A percentile compares a stretch with the other conserved stretches of the same genome.
Conservation (phyloP, 768 basidiomycete genomes). For the Tylopilus balloui region DNA sequence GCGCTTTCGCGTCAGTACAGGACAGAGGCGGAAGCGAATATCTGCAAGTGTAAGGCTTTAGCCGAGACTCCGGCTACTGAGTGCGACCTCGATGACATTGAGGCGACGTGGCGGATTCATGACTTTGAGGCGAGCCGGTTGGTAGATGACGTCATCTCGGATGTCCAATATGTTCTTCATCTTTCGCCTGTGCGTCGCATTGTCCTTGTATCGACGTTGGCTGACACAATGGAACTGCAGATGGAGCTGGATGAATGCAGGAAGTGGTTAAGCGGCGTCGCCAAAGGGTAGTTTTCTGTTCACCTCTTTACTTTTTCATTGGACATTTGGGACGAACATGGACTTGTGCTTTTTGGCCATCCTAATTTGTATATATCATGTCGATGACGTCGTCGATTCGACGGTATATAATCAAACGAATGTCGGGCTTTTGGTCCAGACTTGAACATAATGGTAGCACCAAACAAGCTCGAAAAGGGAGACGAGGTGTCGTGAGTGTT, state of each 20-base stretch:
- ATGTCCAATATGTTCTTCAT: slow-evolving; percentile 25
- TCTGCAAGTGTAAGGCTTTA: slow-evolving; percentile 5
- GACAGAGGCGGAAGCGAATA: slow-evolving; percentile 19
- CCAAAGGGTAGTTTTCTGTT: slow-evolving; percentile 1
- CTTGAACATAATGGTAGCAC: slow-evolving; percentile 2
- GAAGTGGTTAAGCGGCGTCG: slow-evolving; percentile 18
- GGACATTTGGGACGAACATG: neutral
- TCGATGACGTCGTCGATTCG: slow-evolving; percentile 8
- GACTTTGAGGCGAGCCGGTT: slow-evolving; percentile 7
- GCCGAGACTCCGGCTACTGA: neutral
- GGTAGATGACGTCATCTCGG: slow-evolving; percentile 18
- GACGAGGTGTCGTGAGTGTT: slow-evolving; percentile 34
- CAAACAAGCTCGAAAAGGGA: slow-evolving; percentile 30
- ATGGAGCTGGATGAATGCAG: slow-evolving; percentile 25
- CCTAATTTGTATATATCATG: slow-evolving; percentile 12
- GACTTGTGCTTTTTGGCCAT: slow-evolving; percentile 2
- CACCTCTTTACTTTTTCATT: too few species aligned
- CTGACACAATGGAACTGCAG: slow-evolving; percentile 15
- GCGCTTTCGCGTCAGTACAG: slow-evolving; percentile 38
- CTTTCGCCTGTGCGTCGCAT: slow-evolving; percentile 17
- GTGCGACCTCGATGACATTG: neutral
- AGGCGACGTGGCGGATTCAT: slow-evolving; percentile 10
- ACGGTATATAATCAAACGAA: neutral
- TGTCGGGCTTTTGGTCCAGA: neutral
- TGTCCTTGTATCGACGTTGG: too few species aligned